phyloP scores from a whole-genome alignment of 441 rosid species.

The Gossypium gossypioides region DNA sequence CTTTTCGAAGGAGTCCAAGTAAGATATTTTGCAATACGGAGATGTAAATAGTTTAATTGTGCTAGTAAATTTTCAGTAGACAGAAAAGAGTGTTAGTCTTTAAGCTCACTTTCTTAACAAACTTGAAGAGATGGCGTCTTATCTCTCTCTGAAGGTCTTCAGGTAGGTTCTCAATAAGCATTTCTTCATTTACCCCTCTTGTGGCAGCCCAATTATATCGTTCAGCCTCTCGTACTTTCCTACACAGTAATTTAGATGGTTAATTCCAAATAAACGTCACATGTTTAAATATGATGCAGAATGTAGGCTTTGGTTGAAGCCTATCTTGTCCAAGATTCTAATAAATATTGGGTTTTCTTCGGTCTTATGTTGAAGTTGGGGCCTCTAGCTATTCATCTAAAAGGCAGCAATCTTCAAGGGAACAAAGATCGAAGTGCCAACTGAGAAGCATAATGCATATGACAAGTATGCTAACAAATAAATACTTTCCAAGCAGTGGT shows the following conservation, averaged over 20 bases:
- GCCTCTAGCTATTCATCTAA: neutral
- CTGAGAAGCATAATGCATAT: neutral
- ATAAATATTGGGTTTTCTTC: neutral
- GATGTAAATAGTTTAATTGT: neutral
- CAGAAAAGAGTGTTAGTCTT: neutral
- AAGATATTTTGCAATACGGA: neutral
- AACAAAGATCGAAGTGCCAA: neutral
- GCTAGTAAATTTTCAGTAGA: neutral
- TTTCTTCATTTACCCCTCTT: conserved; percentile 75
- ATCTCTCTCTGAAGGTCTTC: conserved; percentile 85
- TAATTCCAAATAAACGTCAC: neutral
- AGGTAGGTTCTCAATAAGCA: conserved; percentile 66
- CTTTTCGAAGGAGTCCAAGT: neutral
- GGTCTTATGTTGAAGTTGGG: neutral
- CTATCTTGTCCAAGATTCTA: neutral
- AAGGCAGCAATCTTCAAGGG: neutral
- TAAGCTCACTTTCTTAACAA: conserved; percentile 55
- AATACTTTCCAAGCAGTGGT: neutral
- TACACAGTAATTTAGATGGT: conserved; percentile 19
- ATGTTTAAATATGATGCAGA: neutral
- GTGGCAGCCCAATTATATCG: conserved; percentile 84
- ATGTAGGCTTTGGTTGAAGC: neutral
- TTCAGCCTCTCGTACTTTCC: conserved; percentile 78
- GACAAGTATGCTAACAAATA: neutral
- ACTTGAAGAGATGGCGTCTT: conserved; percentile 75